phyloP scores from a whole-genome alignment of 2,329 filamentous ascomycete genomes.

The Alternaria brassicicola region DNA sequence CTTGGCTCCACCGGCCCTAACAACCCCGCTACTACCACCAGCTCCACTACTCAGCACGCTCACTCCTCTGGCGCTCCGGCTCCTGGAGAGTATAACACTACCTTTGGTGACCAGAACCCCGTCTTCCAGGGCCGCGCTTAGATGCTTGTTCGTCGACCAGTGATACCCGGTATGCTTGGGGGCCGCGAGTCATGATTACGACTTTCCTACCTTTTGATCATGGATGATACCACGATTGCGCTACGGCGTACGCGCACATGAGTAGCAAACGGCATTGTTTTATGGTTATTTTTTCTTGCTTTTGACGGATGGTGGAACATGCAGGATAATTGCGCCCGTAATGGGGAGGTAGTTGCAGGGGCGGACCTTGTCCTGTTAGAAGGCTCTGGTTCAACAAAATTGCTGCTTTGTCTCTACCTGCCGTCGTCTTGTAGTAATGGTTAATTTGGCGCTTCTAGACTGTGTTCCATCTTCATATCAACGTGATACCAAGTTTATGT shows the following conservation, averaged over 20 bases:
- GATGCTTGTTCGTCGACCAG: conserved; percentile 4
- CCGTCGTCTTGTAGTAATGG: conserved; percentile 26
- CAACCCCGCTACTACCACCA: conserved; percentile 11
- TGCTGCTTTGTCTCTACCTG: not conserved
- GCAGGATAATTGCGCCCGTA: conserved; percentile 13
- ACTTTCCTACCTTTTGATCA: conserved; percentile 30
- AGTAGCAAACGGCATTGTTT: conserved; percentile 18
- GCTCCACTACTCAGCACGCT: conserved; percentile 11
- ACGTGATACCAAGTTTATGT: not conserved
- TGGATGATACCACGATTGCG: conserved; percentile 45
- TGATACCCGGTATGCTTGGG: conserved; percentile 16
- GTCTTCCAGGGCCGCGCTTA: conserved; percentile 50
- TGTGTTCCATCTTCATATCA: not conserved
- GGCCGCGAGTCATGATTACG: conserved; percentile 24
- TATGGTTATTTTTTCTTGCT: conserved; percentile 6
- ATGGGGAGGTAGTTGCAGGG: conserved; percentile 15
- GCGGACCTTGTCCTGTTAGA: not conserved
- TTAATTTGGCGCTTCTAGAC: conserved; percentile 15
- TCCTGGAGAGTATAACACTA: conserved; percentile 41
- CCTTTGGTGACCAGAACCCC: conserved; percentile 52
- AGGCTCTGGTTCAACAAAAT: conserved; percentile 8
- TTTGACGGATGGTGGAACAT: not conserved
- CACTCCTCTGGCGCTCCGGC: conserved; percentile 19
- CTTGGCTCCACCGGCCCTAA: conserved; percentile 10
- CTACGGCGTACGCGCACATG: conserved; percentile 26